Evolutionary conservation across 306 rosid genomes (phyloP).

Genomic region (Quillaja saponaria): DNA sequence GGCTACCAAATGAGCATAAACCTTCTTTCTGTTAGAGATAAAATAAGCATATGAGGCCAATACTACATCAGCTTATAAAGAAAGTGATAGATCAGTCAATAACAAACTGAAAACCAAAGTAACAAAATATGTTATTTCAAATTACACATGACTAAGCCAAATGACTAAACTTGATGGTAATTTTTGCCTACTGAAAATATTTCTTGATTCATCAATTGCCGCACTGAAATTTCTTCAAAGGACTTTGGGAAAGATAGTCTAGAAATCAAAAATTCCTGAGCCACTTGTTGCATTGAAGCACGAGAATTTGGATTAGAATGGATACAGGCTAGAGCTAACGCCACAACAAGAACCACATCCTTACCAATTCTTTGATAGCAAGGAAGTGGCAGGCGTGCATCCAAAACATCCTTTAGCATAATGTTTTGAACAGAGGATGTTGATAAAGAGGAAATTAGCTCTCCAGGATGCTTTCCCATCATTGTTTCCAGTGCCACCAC

Average conservation of each 20-base stretch:
- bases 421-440: no score
- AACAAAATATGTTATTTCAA: no score
- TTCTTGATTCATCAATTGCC: constrained; percentile 4
- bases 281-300: constrained; percentile 29
- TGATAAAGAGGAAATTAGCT: no score
- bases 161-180: no score
- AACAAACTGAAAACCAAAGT: no score
- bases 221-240: neutral
- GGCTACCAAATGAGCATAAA: no score
- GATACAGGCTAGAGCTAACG: constrained; percentile 11
- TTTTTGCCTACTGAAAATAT: neutral
- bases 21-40: no score
- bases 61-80: no score
- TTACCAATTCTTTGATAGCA: neutral
- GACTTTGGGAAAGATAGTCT: neutral
- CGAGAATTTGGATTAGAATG: neutral
- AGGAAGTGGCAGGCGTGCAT: neutral
- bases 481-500: neutral
- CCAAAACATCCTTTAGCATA: constrained; percentile 1
- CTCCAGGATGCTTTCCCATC: neutral
- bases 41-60: no score
- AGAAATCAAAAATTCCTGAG: neutral
- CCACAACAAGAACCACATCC: neutral
- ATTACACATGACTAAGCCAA: no score
- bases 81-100: no score